Base-by-base conservation (phyloP, 2,329 filamentous ascomycete genomes). In the Diaporthe citri region DNA sequence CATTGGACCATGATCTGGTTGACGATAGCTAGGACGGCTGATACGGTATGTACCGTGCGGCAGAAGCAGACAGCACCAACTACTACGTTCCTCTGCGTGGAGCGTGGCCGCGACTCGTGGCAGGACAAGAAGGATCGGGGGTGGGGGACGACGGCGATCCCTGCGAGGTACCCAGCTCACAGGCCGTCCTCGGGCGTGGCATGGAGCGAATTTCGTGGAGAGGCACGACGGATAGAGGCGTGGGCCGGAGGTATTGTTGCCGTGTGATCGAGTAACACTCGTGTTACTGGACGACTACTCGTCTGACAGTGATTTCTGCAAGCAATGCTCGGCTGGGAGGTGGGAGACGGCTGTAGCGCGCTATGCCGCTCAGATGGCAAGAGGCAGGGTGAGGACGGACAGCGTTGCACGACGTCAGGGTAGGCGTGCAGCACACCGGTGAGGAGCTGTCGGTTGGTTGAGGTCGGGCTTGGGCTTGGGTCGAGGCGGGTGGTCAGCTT, bases 261-360 rank as follows among this genome's bases (percentile, higher is more conserved):
- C 67, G 69, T 71, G 67, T 74, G 48, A 59, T 71, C 34, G 31
- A 55, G 75, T 73, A 67, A 25, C 69, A 75, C 64, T 39, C 10
- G 69, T 75, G 73, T 52, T 56, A 73, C 75, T 59, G 73, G 71
- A 34, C 55, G 48, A 57, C 73, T 36, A 34, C 60, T 34, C 71
- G 73, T 64, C 57, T n/a, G 28, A 71, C 69, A 20, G 25, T 51
- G 43, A 31, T 52, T 17, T 46, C 74, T 76, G 74, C 74, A 76
- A 72, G 74, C 74, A 74, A 76, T 76, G 59, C 73, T 71, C 64
- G 64, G 71, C 59, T 74, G 74, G 73, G 72, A 74, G 66, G 71
- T 20, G 51, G 34, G 17, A 46, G 55, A 46, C 17, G 57, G 64
- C 64, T 60, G 71, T 62, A 57, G 62, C 55, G 31, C 56, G 22